A percentile compares a stretch with the other conserved stretches of the same genome.
These are phyloP conservation scores for Thyridium curvatum DNA, from an alignment of 2,329 filamentous ascomycete species.

Conservation along the genomic window DNA sequence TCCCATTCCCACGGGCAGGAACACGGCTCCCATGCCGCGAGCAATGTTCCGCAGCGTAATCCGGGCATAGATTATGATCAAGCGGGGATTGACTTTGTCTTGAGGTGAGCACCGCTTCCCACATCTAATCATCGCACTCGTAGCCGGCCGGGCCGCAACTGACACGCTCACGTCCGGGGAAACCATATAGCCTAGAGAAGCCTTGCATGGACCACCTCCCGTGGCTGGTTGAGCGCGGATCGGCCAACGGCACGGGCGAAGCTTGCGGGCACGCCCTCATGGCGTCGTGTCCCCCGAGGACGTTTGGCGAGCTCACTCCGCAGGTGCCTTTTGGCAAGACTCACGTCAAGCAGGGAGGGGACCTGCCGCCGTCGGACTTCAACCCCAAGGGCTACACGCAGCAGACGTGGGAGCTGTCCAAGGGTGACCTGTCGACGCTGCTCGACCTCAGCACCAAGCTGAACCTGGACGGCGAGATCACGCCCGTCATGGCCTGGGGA, in stretches of 20 bases:
- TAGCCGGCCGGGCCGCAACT: no score
- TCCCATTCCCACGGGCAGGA: constrained; percentile 10
- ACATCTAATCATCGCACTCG: no score
- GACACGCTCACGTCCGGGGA: no score
- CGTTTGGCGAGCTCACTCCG: constrained; percentile 40
- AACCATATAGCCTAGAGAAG: constrained; percentile 68
- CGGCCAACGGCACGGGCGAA: constrained; percentile 51
- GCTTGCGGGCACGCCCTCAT: constrained; percentile 88
- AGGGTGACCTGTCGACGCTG: constrained; percentile 71
- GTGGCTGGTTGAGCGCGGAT: constrained; percentile 60
- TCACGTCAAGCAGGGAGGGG: constrained; percentile 22
- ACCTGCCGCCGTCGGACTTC: constrained; percentile 13
- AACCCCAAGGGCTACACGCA: constrained; percentile 42
- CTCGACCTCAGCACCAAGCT: constrained; percentile 79
- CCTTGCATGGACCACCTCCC: constrained; percentile 91
- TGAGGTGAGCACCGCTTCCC: constrained; percentile 55
- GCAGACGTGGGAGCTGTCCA: constrained; percentile 74
- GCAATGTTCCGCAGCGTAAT: constrained; percentile 24
- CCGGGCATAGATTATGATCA: constrained; percentile 65
- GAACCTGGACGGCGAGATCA: constrained; percentile 83
- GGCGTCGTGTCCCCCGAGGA: constrained; percentile 78
- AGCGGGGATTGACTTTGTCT: constrained; percentile 82
- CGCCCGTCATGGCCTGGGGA: constrained; percentile 91
- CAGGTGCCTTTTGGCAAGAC: constrained; percentile 47
- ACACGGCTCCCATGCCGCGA: constrained; percentile 4